phyloP scores from a whole-genome alignment of 2,329 filamentous ascomycete genomes.

The Ceratocystiopsis sp. region DNA sequence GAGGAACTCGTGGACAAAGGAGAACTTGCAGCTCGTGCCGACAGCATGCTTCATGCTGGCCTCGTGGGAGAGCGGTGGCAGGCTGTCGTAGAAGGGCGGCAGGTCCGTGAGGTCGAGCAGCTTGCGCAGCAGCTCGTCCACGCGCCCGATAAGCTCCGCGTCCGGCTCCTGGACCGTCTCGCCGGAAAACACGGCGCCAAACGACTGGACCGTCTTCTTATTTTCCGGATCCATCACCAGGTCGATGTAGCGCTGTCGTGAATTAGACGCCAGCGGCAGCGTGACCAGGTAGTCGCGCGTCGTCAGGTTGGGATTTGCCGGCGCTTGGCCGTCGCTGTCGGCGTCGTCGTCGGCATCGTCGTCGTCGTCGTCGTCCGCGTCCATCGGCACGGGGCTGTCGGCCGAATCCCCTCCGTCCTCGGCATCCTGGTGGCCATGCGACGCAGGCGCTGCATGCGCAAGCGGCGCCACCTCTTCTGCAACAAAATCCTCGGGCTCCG shows the following conservation, averaged over 20 bases:
- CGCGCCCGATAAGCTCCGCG: constrained; percentile 21
- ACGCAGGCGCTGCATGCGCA: too few species aligned
- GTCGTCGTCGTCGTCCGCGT: neutral
- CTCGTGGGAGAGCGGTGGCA: constrained; percentile 22
- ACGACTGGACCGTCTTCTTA: constrained; percentile 26
- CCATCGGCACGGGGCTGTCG: neutral
- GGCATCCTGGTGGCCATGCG: neutral
- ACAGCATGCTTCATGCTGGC: constrained; percentile 35
- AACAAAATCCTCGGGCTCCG: neutral
- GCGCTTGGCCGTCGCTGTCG: neutral
- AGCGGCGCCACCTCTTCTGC: neutral
- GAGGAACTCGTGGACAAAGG: constrained; percentile 40
- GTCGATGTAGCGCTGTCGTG: constrained; percentile 34
- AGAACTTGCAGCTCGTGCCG: constrained; percentile 41
- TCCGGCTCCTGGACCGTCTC: constrained; percentile 23
- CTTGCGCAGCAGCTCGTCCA: constrained; percentile 33
- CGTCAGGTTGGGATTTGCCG: constrained; percentile 1
- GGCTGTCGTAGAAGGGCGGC: constrained; percentile 32
- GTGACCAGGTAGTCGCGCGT: constrained; percentile 33
- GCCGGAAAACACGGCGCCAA: constrained; percentile 24
- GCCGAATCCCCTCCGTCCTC: neutral
- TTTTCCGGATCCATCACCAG: constrained; percentile 26
- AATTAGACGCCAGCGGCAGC: constrained; percentile 36
- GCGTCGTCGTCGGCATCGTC: constrained; percentile 1
- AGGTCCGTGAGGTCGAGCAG: constrained; percentile 40